phyloP scores from a whole-genome alignment of 257 asterid species.

The Cruciata laevipes region DNA sequence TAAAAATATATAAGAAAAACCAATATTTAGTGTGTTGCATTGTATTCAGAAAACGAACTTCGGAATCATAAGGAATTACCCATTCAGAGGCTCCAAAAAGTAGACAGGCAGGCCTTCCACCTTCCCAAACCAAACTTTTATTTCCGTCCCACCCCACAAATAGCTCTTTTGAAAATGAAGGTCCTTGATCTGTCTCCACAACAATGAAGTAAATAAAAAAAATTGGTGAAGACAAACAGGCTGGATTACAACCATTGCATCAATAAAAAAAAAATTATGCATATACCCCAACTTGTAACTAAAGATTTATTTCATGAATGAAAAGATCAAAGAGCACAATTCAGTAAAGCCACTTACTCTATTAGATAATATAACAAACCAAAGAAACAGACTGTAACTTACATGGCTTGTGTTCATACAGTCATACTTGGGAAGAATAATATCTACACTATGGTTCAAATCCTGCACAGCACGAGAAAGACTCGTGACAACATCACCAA shows the following conservation, averaged over 20 bases:
- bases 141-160: slow-evolving; percentile 85
- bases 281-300: background rate
- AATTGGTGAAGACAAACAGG: slow-evolving; percentile 1
- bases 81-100: slow-evolving; percentile 96
- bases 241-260: background rate
- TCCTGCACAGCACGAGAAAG: slow-evolving; percentile 99
- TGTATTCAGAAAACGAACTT: slow-evolving; percentile 5
- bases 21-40: background rate
- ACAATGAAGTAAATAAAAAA: background rate
- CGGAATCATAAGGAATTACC: slow-evolving; percentile 41
- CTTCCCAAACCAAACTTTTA: slow-evolving; percentile 90
- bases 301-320: background rate
- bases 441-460: slow-evolving; percentile 77
- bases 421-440: slow-evolving; percentile 89
- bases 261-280: background rate
- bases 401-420: slow-evolving; percentile 67
- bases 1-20: background rate
- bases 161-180: slow-evolving; percentile 68
- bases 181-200: slow-evolving; percentile 64
- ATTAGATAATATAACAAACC: slow-evolving; percentile 16
- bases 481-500: slow-evolving; percentile 98
- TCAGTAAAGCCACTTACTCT: background rate
- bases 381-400: slow-evolving; percentile 30
- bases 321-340: slow-evolving; percentile 1
- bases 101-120: slow-evolving; percentile 92